These are phyloP conservation scores for Eucalyptus paniculata DNA, from an alignment of 345 rosid species.

Conservation along the genomic window DNA sequence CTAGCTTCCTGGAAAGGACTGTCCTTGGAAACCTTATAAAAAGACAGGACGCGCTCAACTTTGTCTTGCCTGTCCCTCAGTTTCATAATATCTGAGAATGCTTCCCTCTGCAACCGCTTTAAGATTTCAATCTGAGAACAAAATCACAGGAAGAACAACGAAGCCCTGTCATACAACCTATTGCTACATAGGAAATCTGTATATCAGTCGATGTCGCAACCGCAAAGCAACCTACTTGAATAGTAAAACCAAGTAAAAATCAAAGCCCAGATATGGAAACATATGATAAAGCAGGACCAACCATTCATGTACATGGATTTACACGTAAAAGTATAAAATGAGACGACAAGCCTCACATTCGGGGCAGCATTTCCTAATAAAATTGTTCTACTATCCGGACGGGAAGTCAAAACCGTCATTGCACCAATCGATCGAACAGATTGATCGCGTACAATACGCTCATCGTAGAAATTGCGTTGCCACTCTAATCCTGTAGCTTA, in stretches of 20 bases:
- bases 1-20: slow-evolving; percentile 56
- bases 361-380: not conserved
- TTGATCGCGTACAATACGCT: not conserved
- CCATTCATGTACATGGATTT: not conserved
- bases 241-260: not conserved
- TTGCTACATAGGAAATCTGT: not conserved
- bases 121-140: slow-evolving; percentile 71
- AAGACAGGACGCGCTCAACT: slow-evolving; percentile 52
- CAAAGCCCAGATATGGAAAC: not conserved
- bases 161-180: not conserved
- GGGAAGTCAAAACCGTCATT: not conserved
- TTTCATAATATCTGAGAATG: slow-evolving; percentile 78
- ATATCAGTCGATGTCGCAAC: not conserved
- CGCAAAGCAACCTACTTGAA: not conserved
- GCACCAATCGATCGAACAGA: not conserved
- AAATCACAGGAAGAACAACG: not conserved
- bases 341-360: not conserved
- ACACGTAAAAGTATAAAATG: not conserved
- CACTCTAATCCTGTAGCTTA: not conserved
- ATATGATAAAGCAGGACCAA: not conserved
- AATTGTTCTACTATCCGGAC: not conserved
- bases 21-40: slow-evolving; percentile 30
- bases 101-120: slow-evolving; percentile 87
- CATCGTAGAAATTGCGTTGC: not conserved
- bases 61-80: slow-evolving; percentile 87